Base-by-base conservation (phyloP, 2,329 filamentous ascomycete species). In the Ascochyta clinopodiicola region DNA sequence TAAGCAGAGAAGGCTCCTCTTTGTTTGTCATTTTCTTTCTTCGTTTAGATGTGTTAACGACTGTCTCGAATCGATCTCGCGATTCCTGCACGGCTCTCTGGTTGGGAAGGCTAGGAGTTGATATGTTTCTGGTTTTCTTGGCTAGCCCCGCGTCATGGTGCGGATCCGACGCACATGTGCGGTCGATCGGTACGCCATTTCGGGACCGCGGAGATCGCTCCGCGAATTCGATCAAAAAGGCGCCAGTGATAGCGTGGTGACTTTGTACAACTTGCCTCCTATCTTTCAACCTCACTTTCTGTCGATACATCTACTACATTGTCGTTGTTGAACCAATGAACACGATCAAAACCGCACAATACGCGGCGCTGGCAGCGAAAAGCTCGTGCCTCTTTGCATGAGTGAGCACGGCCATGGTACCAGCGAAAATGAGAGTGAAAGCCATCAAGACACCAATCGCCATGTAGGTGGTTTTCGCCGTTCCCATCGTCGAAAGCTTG, bases 1-100 rank as follows among this genome's bases (percentile, higher is more conserved):
- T 87, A 53, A 89, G 74, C 63, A 77, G 37, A 3, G 56, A 58
- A 17, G 62, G 62, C 36, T 66, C 63, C 15, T 46, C 32, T 43
- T 37, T 15, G 6, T 32, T 22, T 15, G 35, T 12, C 51, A 55
- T 55, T 42, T 29, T 35, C 7, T 12, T 21, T 4, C n/a, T 34
- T n/a, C 31, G 6, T 34, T 17, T 35, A 4, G 32, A 15, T 31
- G 12, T 13, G 12, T 31, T 5, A 12, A 31, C 29, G 8, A 12
- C 3, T 10, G 29, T 17, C 5, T 10, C 12, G 2, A 31, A 15
- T 31, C 12, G 4, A 3, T 4, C 5, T 31, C 15, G 13, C 29
- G 6, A 15, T 29, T 9, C 29, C 12, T 15, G 4, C 12, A 13
- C 2, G 29, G 4, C 29, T 13, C 12, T 35, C 32, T 6, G 32